Evolutionary conservation across 1,284 basidiomycete species (phyloP), one percentile per base, ranked within the genome.

Genomic region (Tilletiopsis washingtonensis): DNA sequence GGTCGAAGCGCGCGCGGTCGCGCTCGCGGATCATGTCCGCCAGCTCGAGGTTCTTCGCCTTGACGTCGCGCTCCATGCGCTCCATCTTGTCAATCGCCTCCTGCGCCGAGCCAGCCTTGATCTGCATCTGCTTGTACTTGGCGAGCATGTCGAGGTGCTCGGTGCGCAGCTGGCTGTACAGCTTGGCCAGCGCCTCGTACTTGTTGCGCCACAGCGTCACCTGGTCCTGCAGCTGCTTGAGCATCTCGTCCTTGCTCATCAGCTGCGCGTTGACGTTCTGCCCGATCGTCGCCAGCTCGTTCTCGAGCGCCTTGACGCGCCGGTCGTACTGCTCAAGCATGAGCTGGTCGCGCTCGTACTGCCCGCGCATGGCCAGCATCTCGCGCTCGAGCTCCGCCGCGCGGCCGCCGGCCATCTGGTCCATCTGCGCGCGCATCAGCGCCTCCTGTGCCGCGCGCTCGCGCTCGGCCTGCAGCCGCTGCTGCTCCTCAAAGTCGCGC

Each of bases 31-130:
- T 87, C 94, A 99, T 98, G 73, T 98, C 94, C 24, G 93, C 93
- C 27, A 99, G 78, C 75, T 98, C 94, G 50, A 99, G 77, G 73
- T 97, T 99, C 81, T 99, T 99, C 37, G 89, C 81, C 78, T 98
- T 98, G 67, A 97, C 79, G 74, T 99, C 94, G 32, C 91, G 80
- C 74, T 99, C 94, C 91, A 98, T 98, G 54, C 91, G 81, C 75
- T 98, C 94, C 91, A 98, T 97, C 68, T 85, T 85, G 75, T 98
- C 93, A 46, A 98, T 86, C n/a, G 93, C 89, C 76, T 98, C 94
- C 74, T 97, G 93, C 0, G 94, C 91, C 47, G 91, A 96, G 74
- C 91, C 94, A 19, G 94, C 94, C 76, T 96, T 97, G 66, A 98
- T 82, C 74, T 98, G 91, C 81, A 94, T 82, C 69, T 89, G 86